phyloP scores from a whole-genome alignment of 1,284 basidiomycete genomes.

The Apiotrichum siamense region DNA sequence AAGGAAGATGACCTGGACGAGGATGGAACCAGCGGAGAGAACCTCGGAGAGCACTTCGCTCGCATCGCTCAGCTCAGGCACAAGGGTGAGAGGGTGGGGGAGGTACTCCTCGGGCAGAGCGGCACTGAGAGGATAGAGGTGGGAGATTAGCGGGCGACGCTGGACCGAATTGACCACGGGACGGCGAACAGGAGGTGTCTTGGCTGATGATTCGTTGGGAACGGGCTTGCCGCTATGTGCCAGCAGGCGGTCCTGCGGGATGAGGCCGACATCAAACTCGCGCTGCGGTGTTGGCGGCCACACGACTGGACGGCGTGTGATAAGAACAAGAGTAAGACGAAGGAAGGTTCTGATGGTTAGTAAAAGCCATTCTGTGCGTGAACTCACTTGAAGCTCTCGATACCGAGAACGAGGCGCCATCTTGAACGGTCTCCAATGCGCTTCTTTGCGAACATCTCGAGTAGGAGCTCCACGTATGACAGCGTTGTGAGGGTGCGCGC shows the following conservation, averaged over 20 bases:
- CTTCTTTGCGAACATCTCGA: slow-evolving; percentile 78
- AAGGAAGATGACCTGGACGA: slow-evolving; percentile 57
- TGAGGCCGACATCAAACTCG: slow-evolving; percentile 67
- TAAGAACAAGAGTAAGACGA: slow-evolving; percentile 61
- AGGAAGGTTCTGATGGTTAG: slow-evolving; percentile 57
- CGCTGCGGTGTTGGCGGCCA: slow-evolving; percentile 73
- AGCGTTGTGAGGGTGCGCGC: slow-evolving; percentile 67
- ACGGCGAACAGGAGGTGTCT: slow-evolving; percentile 48
- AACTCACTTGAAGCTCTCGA: slow-evolving; percentile 74
- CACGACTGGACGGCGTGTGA: slow-evolving; percentile 68
- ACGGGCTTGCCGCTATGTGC: not conserved
- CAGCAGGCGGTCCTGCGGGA: slow-evolving; percentile 47
- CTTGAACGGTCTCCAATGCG: slow-evolving; percentile 52
- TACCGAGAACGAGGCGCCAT: slow-evolving; percentile 65
- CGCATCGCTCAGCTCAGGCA: slow-evolving; percentile 26
- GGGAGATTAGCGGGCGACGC: slow-evolving; percentile 54
- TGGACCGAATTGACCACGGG: slow-evolving; percentile 38
- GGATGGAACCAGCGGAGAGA: slow-evolving; percentile 28
- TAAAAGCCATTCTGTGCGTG: not conserved
- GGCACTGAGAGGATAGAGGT: slow-evolving; percentile 40
- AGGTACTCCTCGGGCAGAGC: slow-evolving; percentile 36
- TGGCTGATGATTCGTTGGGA: not conserved
- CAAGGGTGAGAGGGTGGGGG: slow-evolving; percentile 30
- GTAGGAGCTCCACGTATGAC: slow-evolving; percentile 68
- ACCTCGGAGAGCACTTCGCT: slow-evolving; percentile 34